These are phyloP conservation scores for Saururus chinensis DNA, from an alignment of 164 flowering plant species.

Conservation along the genomic window DNA sequence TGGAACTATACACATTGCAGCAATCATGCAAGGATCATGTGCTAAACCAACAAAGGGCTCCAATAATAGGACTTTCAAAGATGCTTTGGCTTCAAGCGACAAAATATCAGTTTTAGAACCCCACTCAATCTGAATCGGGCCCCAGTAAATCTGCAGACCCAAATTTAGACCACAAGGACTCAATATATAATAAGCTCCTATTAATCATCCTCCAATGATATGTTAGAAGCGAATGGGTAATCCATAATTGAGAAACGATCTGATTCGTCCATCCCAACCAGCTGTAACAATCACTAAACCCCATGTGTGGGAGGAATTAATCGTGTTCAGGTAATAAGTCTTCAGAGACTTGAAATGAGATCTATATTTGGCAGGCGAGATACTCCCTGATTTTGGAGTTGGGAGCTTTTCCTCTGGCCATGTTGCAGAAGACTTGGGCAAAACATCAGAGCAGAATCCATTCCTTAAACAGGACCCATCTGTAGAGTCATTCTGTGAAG, in stretches of 20 bases:
- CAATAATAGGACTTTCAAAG: neutral
- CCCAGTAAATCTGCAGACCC: neutral
- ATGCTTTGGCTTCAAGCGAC: neutral
- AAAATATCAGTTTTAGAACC: neutral
- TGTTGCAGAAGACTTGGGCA: constrained; percentile 51
- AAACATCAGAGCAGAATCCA: constrained; percentile 3
- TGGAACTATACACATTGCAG: neutral
- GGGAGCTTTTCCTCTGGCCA: constrained; percentile 83
- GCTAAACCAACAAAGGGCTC: neutral
- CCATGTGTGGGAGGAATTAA: constrained; percentile 56
- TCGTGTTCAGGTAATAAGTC: constrained; percentile 39
- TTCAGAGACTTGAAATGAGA: constrained; percentile 49
- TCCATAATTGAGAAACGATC: constrained; percentile 69
- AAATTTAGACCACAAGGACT: neutral
- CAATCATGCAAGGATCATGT: neutral
- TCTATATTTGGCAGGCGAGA: constrained; percentile 27
- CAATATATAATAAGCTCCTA: neutral
- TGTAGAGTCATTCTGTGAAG: constrained; percentile 5
- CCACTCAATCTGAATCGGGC: neutral
- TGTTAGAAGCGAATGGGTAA: constrained; percentile 52
- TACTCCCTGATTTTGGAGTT: constrained; percentile 9
- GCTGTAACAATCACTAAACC: constrained; percentile 81
- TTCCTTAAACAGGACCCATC: neutral
- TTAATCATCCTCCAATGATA: neutral
- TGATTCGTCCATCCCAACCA: constrained; percentile 77